Evolutionary conservation across 345 rosid species (phyloP), one percentile per base, ranked within the genome.

Genomic region (Camelina laxa): DNA sequence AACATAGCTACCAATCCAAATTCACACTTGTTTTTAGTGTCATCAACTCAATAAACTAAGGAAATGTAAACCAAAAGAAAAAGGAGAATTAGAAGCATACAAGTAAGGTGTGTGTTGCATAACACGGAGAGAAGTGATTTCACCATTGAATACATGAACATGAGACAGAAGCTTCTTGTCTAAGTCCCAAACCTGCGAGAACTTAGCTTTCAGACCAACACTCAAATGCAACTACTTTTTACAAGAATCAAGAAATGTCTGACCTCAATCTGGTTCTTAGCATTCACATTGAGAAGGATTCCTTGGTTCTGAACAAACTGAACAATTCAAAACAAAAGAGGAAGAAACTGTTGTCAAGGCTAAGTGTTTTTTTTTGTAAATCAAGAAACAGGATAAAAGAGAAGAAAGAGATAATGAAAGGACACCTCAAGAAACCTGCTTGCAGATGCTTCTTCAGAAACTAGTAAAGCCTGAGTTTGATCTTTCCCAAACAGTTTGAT

Each of bases 231-330:
- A 42, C 10, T 70, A 59, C 49, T 19, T 41, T 19, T 24, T n/a
- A 36, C 15, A 21, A 5, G 65, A 21, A 4, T 39, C 10, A 66
- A 77, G 49, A 66, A 48, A 50, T 58, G 51, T 51, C 82, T 86
- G 84, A 84, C 98, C 93, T 94, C 93, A 31, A 94, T 85, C 53
- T 80, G 91, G 71, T 91, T 88, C 49, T 80, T 89, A 60, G 76
- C 58, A 49, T 87, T 94, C 36, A 90, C 89, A 83, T 87, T 91
- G 60, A 91, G 76, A 74, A 94, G 91, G 60, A 89, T 54, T 47
- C 95, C 91, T 82, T 84, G 89, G 47, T 87, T 90, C 65, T 85
- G 87, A 62, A 89, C 62, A 78, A 94, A 87, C 98, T 94, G 83
- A 11, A 73, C 2, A 58, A 47, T 59, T 31, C 13, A 54, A 74